Conservation (phyloP, 1,284 basidiomycete genomes). For the Bjerkandera adusta region DNA sequence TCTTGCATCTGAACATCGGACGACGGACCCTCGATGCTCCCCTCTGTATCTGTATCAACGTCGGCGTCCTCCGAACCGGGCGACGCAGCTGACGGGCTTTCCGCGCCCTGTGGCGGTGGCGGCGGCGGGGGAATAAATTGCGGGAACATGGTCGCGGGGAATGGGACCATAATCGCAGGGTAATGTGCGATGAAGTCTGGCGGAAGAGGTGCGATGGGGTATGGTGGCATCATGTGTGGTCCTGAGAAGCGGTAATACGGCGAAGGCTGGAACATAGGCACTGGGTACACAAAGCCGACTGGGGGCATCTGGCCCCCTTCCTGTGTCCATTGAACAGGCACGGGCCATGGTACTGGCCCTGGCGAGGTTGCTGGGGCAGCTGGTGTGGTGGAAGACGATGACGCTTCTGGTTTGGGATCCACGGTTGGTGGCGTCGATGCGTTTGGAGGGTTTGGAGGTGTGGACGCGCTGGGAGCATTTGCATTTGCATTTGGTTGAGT, state of each 20-base stretch:
- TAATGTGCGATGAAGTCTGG: conserved; percentile 16
- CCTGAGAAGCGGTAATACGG: conserved; percentile 46
- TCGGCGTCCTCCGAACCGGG: neutral
- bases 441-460: neutral
- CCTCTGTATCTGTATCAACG: neutral
- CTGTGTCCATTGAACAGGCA: conserved; percentile 36
- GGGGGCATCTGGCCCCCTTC: conserved; percentile 27
- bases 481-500: too few relatives aligned
- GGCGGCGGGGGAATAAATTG: too few relatives aligned
- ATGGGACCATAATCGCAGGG: neutral
- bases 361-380: conserved; percentile 15
- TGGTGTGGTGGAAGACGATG: conserved; percentile 10
- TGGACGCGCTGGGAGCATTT: neutral
- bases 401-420: conserved; percentile 6
- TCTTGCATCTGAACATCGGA: neutral
- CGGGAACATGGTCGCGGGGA: too few relatives aligned
- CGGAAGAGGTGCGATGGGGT: conserved; percentile 26
- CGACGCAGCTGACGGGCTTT: neutral
- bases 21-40: too few relatives aligned
- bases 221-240: conserved; percentile 23
- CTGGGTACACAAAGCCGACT: conserved; percentile 29
- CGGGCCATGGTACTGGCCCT: conserved; percentile 16
- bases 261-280: conserved; percentile 39
- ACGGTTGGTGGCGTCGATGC: neutral
- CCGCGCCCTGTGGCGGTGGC: neutral